Evolutionary conservation across 176 grass and related monocot species (phyloP), one percentile per base, ranked within the genome.

Genomic region (Paspalum notatum): DNA sequence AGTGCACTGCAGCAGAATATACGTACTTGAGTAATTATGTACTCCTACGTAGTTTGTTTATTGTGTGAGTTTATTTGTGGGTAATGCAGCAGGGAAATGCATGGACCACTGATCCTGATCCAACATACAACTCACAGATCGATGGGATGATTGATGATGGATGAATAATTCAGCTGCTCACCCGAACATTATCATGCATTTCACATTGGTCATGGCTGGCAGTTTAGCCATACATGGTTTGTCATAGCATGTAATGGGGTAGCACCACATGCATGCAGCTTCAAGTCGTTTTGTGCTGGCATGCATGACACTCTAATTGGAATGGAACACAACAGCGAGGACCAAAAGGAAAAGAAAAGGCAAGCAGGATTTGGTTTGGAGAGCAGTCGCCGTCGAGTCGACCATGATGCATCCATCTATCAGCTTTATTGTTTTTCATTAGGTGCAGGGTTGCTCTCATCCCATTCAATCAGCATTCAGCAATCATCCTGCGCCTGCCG

Each of bases 381-480:
- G 62, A 68, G 53, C 78, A 82, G 79, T 38, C 38, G 55, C 22
- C 12, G 58, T 60, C 46, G 21, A 57, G n/a, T 0, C n/a, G 21
- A 21, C 55, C 21, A 58, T 22, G n/a, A 58, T 21, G 13, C 24
- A 60, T 26, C 57, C 57, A 59, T 11, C 21, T 59, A 59, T 22
- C 2, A 25, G 56, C 55, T 58, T 58, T 22, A 22, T 4, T 13
- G 7, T 27, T 32, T 24, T 59, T 80, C 74, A 80, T 49, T 80
- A 86, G 84, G 68, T 66, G 77, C 50, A 71, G 82, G 63, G 82
- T 62, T 74, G 52, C 82, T 85, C 77, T 85, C 82, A 76, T 7
- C 63, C 70, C 62, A 43, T 83, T 57, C 17, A 72, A 63, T 18
- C 27, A 37, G 60, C 60, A 79, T 11, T 22, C n/a, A 22, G 32